These are phyloP conservation scores for Debaryomycetaceae sp. DNA, from an alignment of 1,139 yeast genomes.

Conservation along the genomic window DNA sequence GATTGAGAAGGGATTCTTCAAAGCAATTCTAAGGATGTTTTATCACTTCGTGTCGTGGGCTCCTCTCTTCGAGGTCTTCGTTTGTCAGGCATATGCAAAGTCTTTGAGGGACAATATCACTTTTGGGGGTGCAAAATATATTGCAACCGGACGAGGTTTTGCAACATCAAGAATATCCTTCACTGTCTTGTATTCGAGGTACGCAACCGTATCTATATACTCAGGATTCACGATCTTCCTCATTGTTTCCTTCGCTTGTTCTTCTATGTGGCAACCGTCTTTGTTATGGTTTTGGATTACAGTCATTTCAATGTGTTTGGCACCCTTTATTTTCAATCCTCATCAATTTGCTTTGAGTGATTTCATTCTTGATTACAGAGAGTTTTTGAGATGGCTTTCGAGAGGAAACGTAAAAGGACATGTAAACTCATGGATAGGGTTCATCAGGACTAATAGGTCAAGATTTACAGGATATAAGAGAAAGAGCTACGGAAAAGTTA, in stretches of 20 bases:
- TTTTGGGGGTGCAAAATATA: conserved; percentile 52
- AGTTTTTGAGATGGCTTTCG: conserved; percentile 41
- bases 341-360: conserved; percentile 49
- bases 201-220: conserved; percentile 45
- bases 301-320: conserved; percentile 37
- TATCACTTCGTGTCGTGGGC: conserved; percentile 50
- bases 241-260: conserved; percentile 39
- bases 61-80: conserved; percentile 53
- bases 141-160: conserved; percentile 55
- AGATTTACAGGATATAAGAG: conserved; percentile 64
- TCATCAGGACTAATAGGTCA: conserved; percentile 45
- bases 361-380: conserved; percentile 46
- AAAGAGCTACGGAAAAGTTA: conserved; percentile 4
- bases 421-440: conserved; percentile 42
- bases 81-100: conserved; percentile 48
- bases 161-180: conserved; percentile 48
- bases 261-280: conserved; percentile 47
- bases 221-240: conserved; percentile 38
- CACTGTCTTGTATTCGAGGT: conserved; percentile 41
- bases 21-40: conserved; percentile 39
- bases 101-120: conserved; percentile 46
- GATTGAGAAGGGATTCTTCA: conserved; percentile 48
- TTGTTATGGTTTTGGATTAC: conserved; percentile 51
- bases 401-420: conserved; percentile 35
- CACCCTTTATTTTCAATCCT: conserved; percentile 53